Evolutionary conservation across 2,329 filamentous ascomycete genomes (phyloP).

Genomic region (Lithohypha guttulata): DNA sequence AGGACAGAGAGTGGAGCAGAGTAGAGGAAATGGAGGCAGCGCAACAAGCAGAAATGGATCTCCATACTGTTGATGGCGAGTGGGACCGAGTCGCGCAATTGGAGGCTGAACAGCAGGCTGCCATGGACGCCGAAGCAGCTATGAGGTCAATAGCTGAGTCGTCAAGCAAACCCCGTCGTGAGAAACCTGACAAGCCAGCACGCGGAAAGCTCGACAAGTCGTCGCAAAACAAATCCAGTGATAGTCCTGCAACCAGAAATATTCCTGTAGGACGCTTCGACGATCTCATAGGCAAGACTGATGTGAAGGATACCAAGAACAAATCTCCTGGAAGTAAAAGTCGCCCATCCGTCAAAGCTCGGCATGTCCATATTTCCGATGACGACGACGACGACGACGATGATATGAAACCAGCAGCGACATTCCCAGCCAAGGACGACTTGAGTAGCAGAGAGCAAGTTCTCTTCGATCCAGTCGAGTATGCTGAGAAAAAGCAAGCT

Average conservation of each 20-base stretch:
- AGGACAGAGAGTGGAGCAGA: neutral
- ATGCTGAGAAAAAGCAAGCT: neutral
- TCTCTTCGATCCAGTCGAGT: constrained; percentile 6
- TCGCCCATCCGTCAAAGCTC: neutral
- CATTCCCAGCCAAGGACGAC: too few relatives aligned
- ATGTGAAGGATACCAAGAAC: neutral
- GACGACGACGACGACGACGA: neutral
- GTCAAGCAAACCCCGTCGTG: too few relatives aligned
- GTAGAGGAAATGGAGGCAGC: neutral
- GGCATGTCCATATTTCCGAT: neutral
- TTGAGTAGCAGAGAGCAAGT: neutral
- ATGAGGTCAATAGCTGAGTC: neutral
- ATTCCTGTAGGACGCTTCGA: neutral
- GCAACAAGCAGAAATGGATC: neutral
- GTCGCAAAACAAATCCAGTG: neutral
- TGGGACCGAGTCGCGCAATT: constrained; percentile 1
- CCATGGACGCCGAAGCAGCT: constrained; percentile 1
- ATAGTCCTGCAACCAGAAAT: neutral
- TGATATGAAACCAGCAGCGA: neutral
- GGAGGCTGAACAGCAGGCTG: constrained; percentile 1
- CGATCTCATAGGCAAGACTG: neutral
- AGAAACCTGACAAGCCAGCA: neutral
- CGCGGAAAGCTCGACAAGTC: neutral
- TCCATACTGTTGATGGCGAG: neutral
- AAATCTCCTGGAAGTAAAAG: neutral